Evolutionary conservation across 1,284 basidiomycete genomes (phyloP), one percentile per base, ranked within the genome.

Genomic region (Austroboletus rostrupii): DNA sequence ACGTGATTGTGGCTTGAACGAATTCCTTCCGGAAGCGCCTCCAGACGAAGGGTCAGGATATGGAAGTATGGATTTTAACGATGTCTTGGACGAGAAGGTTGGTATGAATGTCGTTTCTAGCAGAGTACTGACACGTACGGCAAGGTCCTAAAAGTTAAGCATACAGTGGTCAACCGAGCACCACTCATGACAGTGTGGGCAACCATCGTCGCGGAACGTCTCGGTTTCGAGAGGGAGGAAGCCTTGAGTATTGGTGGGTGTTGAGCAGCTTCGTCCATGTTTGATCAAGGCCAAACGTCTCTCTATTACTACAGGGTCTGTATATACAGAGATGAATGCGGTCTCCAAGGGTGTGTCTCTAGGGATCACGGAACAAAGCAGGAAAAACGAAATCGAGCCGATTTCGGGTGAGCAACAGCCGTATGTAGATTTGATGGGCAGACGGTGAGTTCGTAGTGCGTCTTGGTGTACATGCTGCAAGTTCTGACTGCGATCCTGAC

Each of bases 161-260:
- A 69, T 11, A 77, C 82, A 23, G 76, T 92, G 10, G 79, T 92
- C 46, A 98, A 98, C 68, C 85, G 95, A 19, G 94, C 95, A 1
- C 95, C 96, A 1, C 77, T 97, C 48, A 91, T 97, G 90, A 92
- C 87, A 43, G 91, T 89, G 1, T 98, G 95, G 95, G 83, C 91
- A 1, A 89, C 81, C 49, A 71, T 92, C 33, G 87, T 97, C 16
- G 87, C 91, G 8, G 90, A 95, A 60, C 75, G 83, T 26, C 75
- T 96, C 52, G 91, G 91, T 3, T 98, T 98, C 65, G 78, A 82
- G 47, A 76, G 86, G 45, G 81, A 90, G 57, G 96, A 98, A 70
- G 90, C 96, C 1, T 74, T 98, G 33, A 93, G 89, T 60, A 88
- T 96, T 50, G 90, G 91, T 86, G 58, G 36, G 73, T 47, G 19